phyloP scores from a whole-genome alignment of 345 rosid genomes.

The Anastatica hierochuntica region DNA sequence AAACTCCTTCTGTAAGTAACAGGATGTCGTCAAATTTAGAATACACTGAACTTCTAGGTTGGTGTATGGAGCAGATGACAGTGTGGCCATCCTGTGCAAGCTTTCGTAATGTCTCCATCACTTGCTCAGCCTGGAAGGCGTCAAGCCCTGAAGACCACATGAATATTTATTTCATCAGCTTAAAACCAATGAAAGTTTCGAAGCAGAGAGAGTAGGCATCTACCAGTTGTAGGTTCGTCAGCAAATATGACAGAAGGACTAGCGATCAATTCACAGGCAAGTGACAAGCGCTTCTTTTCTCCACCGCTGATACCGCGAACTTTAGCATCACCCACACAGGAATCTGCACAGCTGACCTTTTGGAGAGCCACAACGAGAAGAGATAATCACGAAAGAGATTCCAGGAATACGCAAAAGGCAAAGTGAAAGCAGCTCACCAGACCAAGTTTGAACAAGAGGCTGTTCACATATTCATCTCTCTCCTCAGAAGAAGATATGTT shows the following conservation, averaged over 20 bases:
- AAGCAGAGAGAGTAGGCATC: slow-evolving; percentile 12
- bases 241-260: slow-evolving; percentile 97
- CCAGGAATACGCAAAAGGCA: neutral
- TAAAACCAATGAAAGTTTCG: neutral
- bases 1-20: slow-evolving; percentile 66
- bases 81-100: slow-evolving; percentile 94
- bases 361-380: slow-evolving; percentile 28
- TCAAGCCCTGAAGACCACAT: slow-evolving; percentile 68
- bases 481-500: slow-evolving; percentile 55
- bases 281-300: slow-evolving; percentile 79
- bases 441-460: slow-evolving; percentile 68
- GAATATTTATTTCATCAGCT: neutral
- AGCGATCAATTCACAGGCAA: slow-evolving; percentile 94
- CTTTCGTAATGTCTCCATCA: slow-evolving; percentile 86
- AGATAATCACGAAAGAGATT: slow-evolving; percentile 18
- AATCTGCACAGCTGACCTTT: slow-evolving; percentile 86
- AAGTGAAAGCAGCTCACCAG: slow-evolving; percentile 45
- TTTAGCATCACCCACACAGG: slow-evolving; percentile 90
- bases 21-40: slow-evolving; percentile 84
- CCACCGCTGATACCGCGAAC: slow-evolving; percentile 98
- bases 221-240: slow-evolving; percentile 97
- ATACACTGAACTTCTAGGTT: slow-evolving; percentile 92
- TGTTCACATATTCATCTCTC: slow-evolving; percentile 73
- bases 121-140: slow-evolving; percentile 95
- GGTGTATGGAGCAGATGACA: slow-evolving; percentile 95